phyloP scores from a whole-genome alignment of 495 filamentous ascomycete species.

The Neurospora sp. region DNA sequence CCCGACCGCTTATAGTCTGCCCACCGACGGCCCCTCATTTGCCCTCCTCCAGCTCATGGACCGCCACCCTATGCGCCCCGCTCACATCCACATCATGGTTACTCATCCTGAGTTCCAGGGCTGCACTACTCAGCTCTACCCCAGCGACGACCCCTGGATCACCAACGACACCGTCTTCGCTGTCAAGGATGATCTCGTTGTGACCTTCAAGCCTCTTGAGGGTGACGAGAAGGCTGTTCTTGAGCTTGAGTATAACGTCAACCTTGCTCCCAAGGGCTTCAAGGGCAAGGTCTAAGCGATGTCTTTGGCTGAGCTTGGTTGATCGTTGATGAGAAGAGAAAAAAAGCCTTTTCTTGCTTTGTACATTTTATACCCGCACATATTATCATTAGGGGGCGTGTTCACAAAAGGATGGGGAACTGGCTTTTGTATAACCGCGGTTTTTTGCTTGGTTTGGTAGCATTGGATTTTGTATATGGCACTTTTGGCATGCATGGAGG shows the following conservation, averaged over 20 bases:
- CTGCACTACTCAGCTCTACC: slow-evolving; percentile 70
- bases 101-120: slow-evolving; percentile 46
- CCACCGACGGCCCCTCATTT: slow-evolving; percentile 62
- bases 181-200: slow-evolving; percentile 66
- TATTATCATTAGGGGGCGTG: not conserved
- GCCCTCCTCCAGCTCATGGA: slow-evolving; percentile 61
- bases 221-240: slow-evolving; percentile 54
- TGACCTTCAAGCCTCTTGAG: slow-evolving; percentile 57
- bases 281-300: slow-evolving; percentile 29
- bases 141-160: slow-evolving; percentile 57
- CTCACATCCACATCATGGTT: slow-evolving; percentile 77
- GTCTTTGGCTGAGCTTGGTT: not conserved
- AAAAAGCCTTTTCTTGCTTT: not conserved
- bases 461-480: not conserved
- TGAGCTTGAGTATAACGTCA: slow-evolving; percentile 60
- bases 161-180: slow-evolving; percentile 68
- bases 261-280: slow-evolving; percentile 41
- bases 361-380: not conserved
- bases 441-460: not conserved
- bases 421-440: not conserved
- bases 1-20: slow-evolving; percentile 71
- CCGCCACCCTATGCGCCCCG: slow-evolving; percentile 73
- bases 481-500: not conserved
- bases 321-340: not conserved
- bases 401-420: not conserved